A percentile compares a stretch with the other conserved stretches of the same genome.
Evolutionary conservation across 108 stramenopile genomes (phyloP).

Genomic region (Cyclotella atomus): DNA sequence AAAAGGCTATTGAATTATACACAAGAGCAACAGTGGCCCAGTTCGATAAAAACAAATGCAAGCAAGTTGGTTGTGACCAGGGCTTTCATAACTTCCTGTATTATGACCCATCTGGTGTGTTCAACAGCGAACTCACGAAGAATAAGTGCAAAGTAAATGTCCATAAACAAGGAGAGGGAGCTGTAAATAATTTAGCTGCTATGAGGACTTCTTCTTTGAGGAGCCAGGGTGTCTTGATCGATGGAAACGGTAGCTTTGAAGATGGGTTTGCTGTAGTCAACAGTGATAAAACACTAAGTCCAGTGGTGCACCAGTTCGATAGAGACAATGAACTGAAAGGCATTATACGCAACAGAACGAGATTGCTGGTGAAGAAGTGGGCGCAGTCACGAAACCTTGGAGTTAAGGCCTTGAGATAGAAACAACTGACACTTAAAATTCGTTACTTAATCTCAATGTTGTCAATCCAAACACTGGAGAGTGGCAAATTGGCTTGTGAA

Average conservation of each 20-base stretch:
- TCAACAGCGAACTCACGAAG: not conserved
- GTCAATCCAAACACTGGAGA: slow-evolving; percentile 9
- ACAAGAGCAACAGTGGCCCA: slow-evolving; percentile 60
- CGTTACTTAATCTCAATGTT: not conserved
- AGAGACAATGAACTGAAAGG: slow-evolving; percentile 42
- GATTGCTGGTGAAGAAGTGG: not conserved
- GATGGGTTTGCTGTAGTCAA: slow-evolving; percentile 5
- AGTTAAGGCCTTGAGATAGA: too few species aligned
- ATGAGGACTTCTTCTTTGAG: slow-evolving; percentile 44
- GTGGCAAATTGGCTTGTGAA: not conserved
- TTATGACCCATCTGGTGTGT: slow-evolving; percentile 44
- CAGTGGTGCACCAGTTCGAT: slow-evolving; percentile 72
- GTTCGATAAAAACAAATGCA: slow-evolving; percentile 55
- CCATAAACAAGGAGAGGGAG: slow-evolving; percentile 61
- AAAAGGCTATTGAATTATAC: slow-evolving; percentile 60
- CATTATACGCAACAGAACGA: slow-evolving; percentile 6
- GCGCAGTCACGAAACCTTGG: too few species aligned
- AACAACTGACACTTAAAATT: too few species aligned
- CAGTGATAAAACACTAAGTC: slow-evolving; percentile 12
- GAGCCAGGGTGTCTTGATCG: slow-evolving; percentile 15
- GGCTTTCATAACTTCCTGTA: slow-evolving; percentile 72
- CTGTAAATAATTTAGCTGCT: slow-evolving; percentile 68
- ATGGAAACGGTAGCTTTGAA: not conserved
- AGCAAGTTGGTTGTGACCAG: slow-evolving; percentile 66
- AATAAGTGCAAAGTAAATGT: slow-evolving; percentile 41